Percentiles rank a stretch among this genome's conserved stretches.
Conservation (phyloP, 352 stramenopile species). For the Globisporangium polare region DNA sequence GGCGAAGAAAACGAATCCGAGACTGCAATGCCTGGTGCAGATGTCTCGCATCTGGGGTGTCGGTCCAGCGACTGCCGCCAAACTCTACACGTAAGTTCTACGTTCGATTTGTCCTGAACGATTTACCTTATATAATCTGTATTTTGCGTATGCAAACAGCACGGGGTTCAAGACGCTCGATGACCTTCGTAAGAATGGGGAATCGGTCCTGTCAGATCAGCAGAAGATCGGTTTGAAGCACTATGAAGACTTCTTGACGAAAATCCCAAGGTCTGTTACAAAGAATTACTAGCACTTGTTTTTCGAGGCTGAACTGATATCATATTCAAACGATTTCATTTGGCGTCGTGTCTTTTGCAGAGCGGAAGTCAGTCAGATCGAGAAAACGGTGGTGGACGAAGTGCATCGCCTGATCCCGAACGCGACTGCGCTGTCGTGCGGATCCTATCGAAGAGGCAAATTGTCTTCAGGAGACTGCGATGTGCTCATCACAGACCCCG, state of each 20-base stretch:
- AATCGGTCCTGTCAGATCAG: constrained; percentile 43
- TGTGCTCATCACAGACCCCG: constrained; percentile 72
- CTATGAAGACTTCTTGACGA: constrained; percentile 75
- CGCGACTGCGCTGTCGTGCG: constrained; percentile 59
- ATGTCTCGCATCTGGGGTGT: constrained; percentile 80
- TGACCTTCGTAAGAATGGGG: constrained; percentile 34
- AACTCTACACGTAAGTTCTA: constrained; percentile 68
- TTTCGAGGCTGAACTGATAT: too few species aligned
- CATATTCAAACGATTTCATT: neutral
- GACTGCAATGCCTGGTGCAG: constrained; percentile 50
- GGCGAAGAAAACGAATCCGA: constrained; percentile 64
- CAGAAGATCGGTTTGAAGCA: constrained; percentile 80
- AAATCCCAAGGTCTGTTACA: constrained; percentile 55
- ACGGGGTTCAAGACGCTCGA: constrained; percentile 64
- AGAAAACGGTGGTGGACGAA: constrained; percentile 67
- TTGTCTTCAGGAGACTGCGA: constrained; percentile 70
- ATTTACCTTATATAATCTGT: too few species aligned
- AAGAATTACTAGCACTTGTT: too few species aligned
- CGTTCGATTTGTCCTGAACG: too few species aligned
- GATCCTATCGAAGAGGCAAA: constrained; percentile 79
- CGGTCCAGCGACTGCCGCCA: constrained; percentile 65
- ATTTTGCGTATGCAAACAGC: constrained; percentile 20
- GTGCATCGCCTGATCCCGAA: constrained; percentile 62
- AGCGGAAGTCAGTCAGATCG: constrained; percentile 67
- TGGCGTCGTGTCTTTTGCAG: constrained; percentile 16